phyloP scores from a whole-genome alignment of 805 yeast species.

The Wickerhamiella parazyma region DNA sequence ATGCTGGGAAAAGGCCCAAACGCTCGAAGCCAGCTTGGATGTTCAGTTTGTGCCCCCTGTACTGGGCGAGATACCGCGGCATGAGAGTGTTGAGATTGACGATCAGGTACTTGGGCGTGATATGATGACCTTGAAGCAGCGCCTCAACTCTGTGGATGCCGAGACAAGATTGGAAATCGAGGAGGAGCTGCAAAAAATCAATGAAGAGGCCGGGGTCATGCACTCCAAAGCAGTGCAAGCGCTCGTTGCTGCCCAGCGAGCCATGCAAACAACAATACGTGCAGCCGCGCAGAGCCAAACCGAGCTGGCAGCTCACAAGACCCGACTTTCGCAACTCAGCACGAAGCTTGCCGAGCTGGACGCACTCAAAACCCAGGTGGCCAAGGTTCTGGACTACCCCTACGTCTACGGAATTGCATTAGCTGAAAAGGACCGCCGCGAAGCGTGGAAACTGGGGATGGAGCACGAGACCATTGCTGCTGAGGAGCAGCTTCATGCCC shows the following conservation, averaged over 20 bases:
- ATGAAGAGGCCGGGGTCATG: not conserved
- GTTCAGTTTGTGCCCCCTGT: not conserved
- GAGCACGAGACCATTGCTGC: constrained; percentile 32
- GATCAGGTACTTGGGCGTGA: not conserved
- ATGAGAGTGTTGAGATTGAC: not conserved
- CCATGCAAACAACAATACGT: constrained; percentile 9
- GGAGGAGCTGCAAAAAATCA: not conserved
- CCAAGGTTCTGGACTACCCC: constrained; percentile 26
- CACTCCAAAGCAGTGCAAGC: no score
- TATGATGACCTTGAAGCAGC: not conserved
- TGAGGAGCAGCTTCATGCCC: constrained; percentile 40
- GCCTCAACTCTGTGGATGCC: not conserved
- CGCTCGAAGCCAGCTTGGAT: not conserved
- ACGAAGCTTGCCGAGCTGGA: constrained; percentile 20
- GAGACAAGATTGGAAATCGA: not conserved
- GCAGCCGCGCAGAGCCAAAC: constrained; percentile 22
- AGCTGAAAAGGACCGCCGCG: constrained; percentile 25
- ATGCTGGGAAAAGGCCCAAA: not conserved
- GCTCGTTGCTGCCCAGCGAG: no score
- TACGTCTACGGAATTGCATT: constrained; percentile 27
- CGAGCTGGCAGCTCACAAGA: constrained; percentile 20
- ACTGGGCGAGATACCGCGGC: not conserved
- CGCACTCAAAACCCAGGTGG: constrained; percentile 22
- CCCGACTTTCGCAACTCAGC: constrained; percentile 19
- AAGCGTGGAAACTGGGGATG: constrained; percentile 21